Base-by-base conservation (phyloP, 345 rosid genomes). In the Populus ilicifolia region DNA sequence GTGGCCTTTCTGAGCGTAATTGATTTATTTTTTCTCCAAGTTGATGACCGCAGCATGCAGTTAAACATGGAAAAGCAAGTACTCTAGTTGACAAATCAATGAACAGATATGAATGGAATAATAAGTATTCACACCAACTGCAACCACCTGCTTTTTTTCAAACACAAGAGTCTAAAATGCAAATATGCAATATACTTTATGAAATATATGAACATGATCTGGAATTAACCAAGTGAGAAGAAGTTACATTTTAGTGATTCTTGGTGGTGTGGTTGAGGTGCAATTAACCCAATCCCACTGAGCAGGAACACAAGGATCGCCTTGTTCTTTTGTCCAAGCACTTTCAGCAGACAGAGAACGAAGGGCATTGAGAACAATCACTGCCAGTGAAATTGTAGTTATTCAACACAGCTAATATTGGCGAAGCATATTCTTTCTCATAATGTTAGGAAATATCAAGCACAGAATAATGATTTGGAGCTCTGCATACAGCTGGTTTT, bases 271-370 rank as follows among this genome's bases (percentile, higher is more conserved):
- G 16, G 88, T 86, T 73, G 85, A 79, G 86, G 90, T 84, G 77
- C 99, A 96, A 75, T 79, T 83, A 81, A 96, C 84, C 99, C 98
- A 91, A 11, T 88, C 89, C 97, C 97, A 93, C 13, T 72, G 84
- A 77, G 82, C 84, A 8, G 99, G 99, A 68, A 92, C 84, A 80
- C 99, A 96, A 65, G 99, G 99, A 84, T 96, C 99, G 67, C 97
- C 97, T 71, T 89, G 91, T 79, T 91, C 94, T 76, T 85, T 90
- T 41, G 85, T 81, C 90, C 88, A 88, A 78, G 50, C 85, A 77
- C 84, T 91, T 85, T 38, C 91, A 74, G 78, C 77, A 21, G 90
- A 83, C 88, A 87, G 75, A 61, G 74, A 78, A 64, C 85, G 85
- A 80, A 96, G 71, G 76, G 88, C 87, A 65, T 88, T 84, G 41